Evolutionary conservation across 202 grass and related monocot genomes (phyloP), one percentile per base, ranked within the genome.

Genomic region (Alloteropsis angusta): DNA sequence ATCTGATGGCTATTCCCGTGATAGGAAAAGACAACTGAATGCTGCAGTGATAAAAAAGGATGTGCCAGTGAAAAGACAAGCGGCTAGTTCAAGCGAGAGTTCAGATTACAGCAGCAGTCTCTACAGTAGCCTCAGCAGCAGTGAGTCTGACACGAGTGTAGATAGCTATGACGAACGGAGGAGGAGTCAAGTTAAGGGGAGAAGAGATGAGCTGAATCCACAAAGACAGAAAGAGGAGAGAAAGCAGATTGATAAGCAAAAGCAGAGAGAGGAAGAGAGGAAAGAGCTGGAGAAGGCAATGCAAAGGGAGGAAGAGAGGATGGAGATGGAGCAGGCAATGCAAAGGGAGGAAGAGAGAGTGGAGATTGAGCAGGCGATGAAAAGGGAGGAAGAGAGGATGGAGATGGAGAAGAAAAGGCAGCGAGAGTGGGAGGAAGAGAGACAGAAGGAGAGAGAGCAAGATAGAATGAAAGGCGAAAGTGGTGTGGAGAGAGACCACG

Each of bases 71-170:
- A 84, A 73, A 66, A 71, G 48, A 61, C 81, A 5, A 19, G 5
- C 23, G 35, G 39, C 46, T 66, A 87, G 75, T 63, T 90, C 85
- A 77, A 95, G 89, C 39, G 82, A 92, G 32, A 94, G 81, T 71
- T 89, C 88, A 80, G 80, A 83, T 73, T 91, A 79, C 36, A 89
- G 76, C 39, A 86, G 81, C 68, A 36, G 35, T 6, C 3, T 36
- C 35, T 30, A 30, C 28, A 30, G 28, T 3, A 86, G 77, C 44
- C 67, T 70, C 52, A 86, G 82, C 71, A 82, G 68, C 65, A 97
- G 83, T 64, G 94, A 88, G 49, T 88, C 88, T 18, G 82, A 88
- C 81, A 13, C 17, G 38, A 90, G 86, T 50, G 56, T 22, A 61
- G 87, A 88, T 28, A 86, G 58, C 59, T 79, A 60, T 10, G 77